Conservation (phyloP, 1,284 basidiomycete species). For the Ceratorhiza oryzae-sativae region DNA sequence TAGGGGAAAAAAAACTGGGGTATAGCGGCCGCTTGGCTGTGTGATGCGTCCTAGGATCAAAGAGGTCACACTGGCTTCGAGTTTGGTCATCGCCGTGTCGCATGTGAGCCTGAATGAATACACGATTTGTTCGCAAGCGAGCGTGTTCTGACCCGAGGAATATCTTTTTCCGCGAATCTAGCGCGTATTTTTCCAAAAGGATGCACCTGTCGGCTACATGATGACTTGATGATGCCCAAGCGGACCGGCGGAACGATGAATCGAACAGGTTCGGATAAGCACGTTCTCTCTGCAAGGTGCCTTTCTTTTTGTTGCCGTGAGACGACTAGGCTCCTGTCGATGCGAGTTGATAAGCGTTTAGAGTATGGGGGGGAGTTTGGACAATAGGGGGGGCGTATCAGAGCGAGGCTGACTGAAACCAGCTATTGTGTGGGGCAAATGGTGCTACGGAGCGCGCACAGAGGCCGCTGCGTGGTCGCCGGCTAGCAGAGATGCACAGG, state of each 20-base stretch:
- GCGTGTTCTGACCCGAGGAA: too few species aligned
- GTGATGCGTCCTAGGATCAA: too few species aligned
- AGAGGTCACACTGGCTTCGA: too few species aligned
- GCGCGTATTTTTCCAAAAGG: neutral
- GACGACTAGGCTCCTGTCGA: neutral
- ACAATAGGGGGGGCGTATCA: neutral
- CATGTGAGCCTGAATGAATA: too few species aligned
- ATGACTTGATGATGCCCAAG: conserved; percentile 5
- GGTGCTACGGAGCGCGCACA: too few species aligned
- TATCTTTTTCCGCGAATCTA: neutral
- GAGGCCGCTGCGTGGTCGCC: too few species aligned
- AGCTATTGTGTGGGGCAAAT: neutral
- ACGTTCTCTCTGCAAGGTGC: neutral
- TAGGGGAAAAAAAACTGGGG: too few species aligned
- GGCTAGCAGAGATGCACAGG: too few species aligned
- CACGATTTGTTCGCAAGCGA: too few species aligned
- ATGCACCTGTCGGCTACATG: neutral
- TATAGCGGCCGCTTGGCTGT: too few species aligned
- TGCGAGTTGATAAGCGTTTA: conserved; percentile 7
- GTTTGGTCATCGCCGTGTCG: too few species aligned
- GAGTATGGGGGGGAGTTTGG: neutral
- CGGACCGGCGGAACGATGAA: neutral
- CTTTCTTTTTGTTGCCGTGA: neutral
- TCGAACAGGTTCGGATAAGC: neutral
- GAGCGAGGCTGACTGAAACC: neutral